phyloP scores from a whole-genome alignment of 228 moss, liverwort and hornwort genomes.

The Sphagnum fallax region DNA sequence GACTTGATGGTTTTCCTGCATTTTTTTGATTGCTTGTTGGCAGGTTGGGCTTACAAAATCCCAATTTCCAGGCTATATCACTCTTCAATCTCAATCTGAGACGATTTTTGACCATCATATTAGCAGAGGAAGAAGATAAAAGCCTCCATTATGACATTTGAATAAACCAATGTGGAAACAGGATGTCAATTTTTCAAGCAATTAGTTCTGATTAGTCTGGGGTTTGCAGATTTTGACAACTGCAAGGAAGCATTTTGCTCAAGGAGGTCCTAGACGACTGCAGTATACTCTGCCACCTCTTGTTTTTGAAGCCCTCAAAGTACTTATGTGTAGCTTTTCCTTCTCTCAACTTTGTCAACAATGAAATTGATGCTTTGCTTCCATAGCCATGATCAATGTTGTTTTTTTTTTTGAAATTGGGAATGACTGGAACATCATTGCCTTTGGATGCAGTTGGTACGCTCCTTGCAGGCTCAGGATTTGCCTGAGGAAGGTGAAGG shows the following conservation, averaged over 20 bases:
- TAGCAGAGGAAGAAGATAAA: no score
- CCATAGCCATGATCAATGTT: neutral
- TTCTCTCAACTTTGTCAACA: neutral
- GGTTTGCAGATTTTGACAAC: conserved; percentile 67
- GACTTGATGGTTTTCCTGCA: neutral
- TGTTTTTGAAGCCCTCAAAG: conserved; percentile 73
- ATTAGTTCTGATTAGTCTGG: no score
- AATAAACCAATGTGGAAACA: no score
- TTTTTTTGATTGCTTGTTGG: neutral
- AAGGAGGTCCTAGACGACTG: conserved; percentile 81
- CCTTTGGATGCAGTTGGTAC: conserved; percentile 57
- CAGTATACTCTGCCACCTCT: conserved; percentile 82
- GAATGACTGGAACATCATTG: neutral
- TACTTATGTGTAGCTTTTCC: conserved; percentile 7
- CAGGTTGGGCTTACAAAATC: no score
- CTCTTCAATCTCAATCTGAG: no score
- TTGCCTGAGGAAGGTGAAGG: conserved; percentile 30
- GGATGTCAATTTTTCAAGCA: no score
- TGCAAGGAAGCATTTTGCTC: conserved; percentile 68
- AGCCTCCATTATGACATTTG: no score
- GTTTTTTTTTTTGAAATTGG: neutral
- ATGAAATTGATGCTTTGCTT: no score
- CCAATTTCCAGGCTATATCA: no score
- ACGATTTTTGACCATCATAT: no score
- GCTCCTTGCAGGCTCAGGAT: conserved; percentile 55